A percentile compares a stretch with the other conserved stretches of the same genome.
These are phyloP conservation scores for Klebsormidium nitens DNA, from an alignment of 139 green algal species.

Conservation along the genomic window DNA sequence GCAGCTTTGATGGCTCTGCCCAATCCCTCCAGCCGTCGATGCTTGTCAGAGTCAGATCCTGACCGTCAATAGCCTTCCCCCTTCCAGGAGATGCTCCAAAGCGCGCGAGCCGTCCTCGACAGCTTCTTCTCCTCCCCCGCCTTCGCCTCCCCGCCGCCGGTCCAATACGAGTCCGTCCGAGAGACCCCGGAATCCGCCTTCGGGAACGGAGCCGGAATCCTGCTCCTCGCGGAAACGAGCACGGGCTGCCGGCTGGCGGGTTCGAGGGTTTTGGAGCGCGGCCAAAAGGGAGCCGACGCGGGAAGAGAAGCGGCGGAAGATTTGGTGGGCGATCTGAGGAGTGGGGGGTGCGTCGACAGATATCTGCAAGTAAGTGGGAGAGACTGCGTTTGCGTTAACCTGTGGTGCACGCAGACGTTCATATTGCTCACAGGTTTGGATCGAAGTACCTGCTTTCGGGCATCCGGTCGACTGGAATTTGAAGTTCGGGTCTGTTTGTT, in stretches of 20 bases:
- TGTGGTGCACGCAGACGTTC: conserved; percentile 7
- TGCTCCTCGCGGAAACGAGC: conserved; percentile 10
- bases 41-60: too few relatives aligned
- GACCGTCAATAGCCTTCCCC: too few relatives aligned
- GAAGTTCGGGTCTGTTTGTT: conserved; percentile 1
- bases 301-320: conserved; percentile 47
- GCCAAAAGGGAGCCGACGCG: conserved; percentile 41
- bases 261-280: conserved; percentile 41
- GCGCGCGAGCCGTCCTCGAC: too few relatives aligned
- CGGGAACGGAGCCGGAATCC: conserved; percentile 4
- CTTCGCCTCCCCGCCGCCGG: too few relatives aligned
- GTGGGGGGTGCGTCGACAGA: conserved; percentile 51
- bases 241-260: conserved; percentile 20
- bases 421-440: neutral
- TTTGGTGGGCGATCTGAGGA: conserved; percentile 50
- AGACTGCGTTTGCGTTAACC: neutral
- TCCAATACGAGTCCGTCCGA: too few relatives aligned
- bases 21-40: too few relatives aligned
- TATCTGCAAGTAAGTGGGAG: conserved; percentile 16
- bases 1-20: too few relatives aligned
- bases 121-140: too few relatives aligned
- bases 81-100: too few relatives aligned
- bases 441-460: neutral
- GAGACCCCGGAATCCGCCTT: neutral
- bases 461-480: neutral